A percentile compares a stretch with the other conserved stretches of the same genome.
Evolutionary conservation across 192 early-diverging fungal genomes (phyloP).

Genomic region (Obelidium mucronatum): DNA sequence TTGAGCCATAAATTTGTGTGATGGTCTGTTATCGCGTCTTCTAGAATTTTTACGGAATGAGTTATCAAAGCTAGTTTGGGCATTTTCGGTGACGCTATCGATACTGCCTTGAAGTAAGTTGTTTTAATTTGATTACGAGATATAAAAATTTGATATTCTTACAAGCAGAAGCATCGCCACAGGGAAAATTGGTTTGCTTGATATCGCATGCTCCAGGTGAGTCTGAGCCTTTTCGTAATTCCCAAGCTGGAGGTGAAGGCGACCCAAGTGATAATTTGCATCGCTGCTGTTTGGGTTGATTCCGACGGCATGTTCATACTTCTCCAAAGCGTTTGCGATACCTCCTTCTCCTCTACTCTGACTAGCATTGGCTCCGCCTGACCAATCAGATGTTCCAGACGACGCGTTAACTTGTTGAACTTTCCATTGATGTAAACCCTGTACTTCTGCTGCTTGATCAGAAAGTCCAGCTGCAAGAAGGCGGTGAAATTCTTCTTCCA

Average conservation of each 20-base stretch:
- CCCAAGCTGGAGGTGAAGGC: constrained; percentile 16
- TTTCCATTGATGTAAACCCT: constrained; percentile 52
- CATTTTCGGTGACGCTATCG: background rate
- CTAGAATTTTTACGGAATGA: background rate
- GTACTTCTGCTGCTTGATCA: constrained; percentile 58
- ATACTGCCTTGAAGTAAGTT: too few species aligned
- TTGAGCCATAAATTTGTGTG: background rate
- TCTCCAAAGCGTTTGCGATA: constrained; percentile 34
- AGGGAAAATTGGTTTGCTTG: constrained; percentile 29
- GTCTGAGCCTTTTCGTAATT: constrained; percentile 34
- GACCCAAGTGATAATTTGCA: constrained; percentile 40
- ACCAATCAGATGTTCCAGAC: background rate
- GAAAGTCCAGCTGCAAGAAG: constrained; percentile 42
- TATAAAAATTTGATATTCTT: too few species aligned
- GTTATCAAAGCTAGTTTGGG: background rate
- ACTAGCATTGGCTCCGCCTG: background rate
- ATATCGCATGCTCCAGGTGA: constrained; percentile 40
- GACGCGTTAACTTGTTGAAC: constrained; percentile 39
- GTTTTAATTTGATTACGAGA: too few species aligned
- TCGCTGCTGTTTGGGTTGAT: constrained; percentile 31
- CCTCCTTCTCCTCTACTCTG: background rate
- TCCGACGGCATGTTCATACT: constrained; percentile 45
- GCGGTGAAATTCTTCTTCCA: constrained; percentile 59
- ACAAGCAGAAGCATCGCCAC: background rate
- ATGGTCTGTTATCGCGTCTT: background rate